These are phyloP conservation scores for Trichoderma citrinoviride DNA, from an alignment of 2,329 filamentous ascomycete genomes.

Conservation along the genomic window DNA sequence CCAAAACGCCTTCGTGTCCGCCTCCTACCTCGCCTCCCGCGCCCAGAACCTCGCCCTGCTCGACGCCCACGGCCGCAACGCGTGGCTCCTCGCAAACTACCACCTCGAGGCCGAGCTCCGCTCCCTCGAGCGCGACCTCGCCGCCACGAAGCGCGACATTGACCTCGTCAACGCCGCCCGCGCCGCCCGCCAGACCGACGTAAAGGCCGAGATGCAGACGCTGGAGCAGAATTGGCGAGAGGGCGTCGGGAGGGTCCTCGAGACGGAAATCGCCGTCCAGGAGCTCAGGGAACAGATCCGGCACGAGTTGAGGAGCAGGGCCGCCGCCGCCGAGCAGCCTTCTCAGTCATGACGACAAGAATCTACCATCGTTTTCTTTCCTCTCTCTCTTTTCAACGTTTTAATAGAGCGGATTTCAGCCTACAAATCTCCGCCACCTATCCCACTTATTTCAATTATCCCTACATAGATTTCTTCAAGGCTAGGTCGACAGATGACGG, in stretches of 20 bases:
- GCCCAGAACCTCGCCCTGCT: constrained; percentile 65
- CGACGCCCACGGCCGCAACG: constrained; percentile 79
- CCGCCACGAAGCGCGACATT: constrained; percentile 62
- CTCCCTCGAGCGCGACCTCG: constrained; percentile 71
- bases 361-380: not conserved
- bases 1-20: constrained; percentile 49
- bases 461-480: not conserved
- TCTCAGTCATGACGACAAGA: not conserved
- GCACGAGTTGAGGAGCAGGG: constrained; percentile 52
- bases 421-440: not conserved
- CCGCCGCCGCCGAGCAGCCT: constrained; percentile 6
- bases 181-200: constrained; percentile 66
- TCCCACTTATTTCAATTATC: not conserved
- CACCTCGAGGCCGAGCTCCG: constrained; percentile 67
- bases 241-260: constrained; percentile 74
- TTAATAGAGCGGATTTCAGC: too few relatives aligned
- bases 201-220: constrained; percentile 67
- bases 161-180: constrained; percentile 72
- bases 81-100: constrained; percentile 85
- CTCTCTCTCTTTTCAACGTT: not conserved
- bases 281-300: constrained; percentile 64
- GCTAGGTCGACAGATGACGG: not conserved
- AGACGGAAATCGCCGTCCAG: constrained; percentile 84
- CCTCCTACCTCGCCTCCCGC: constrained; percentile 52
- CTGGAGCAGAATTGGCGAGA: constrained; percentile 77